phyloP scores from a whole-genome alignment of 2,329 filamentous ascomycete genomes.

The Venturia carpophila region DNA sequence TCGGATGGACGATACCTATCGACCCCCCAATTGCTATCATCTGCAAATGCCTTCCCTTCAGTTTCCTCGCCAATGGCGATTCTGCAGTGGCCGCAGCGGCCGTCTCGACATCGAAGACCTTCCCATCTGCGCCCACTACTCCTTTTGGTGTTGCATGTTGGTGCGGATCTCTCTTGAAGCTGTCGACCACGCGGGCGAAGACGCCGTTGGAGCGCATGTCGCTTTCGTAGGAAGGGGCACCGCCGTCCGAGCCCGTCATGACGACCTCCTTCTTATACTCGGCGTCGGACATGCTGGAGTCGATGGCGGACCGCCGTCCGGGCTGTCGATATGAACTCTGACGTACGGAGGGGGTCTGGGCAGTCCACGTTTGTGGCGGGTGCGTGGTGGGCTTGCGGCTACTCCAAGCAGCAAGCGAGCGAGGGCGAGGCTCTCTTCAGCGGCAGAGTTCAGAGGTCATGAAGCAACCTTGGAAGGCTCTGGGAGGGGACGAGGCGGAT shows the following conservation, averaged over 20 bases:
- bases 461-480: no score
- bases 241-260: background rate
- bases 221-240: background rate
- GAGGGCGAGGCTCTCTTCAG: background rate
- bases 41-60: constrained; percentile 74
- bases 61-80: constrained; percentile 53
- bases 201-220: background rate
- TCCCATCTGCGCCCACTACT: constrained; percentile 44
- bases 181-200: constrained; percentile 37
- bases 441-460: no score
- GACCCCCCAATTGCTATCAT: constrained; percentile 89
- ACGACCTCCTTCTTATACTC: constrained; percentile 1
- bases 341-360: background rate
- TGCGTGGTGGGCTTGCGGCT: background rate
- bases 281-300: background rate
- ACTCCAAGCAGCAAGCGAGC: no score
- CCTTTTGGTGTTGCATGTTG: constrained; percentile 45
- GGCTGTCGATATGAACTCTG: background rate
- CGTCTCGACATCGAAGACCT: constrained; percentile 55
- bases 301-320: background rate
- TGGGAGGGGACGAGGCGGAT: background rate
- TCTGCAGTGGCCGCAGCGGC: constrained; percentile 58
- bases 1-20: constrained; percentile 50
- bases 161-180: constrained; percentile 55
- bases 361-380: background rate